Percentiles rank a stretch among this genome's conserved stretches.
Conservation (phyloP, 225 moss, liverwort and hornwort genomes). For the Lunularia cruciata region DNA sequence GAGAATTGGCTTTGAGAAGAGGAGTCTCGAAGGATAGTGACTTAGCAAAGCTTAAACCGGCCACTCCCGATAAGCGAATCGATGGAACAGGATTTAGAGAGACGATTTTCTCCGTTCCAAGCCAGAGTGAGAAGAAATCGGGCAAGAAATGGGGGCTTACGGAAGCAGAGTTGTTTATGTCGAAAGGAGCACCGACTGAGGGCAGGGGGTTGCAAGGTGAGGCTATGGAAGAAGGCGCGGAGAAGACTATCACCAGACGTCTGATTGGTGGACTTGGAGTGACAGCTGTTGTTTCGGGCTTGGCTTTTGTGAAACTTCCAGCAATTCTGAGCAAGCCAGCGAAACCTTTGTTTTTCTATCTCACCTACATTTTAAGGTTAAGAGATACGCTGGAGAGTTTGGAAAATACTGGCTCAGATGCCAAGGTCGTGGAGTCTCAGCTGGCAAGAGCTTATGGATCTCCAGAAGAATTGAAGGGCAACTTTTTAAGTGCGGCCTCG, state of each 20-base stretch:
- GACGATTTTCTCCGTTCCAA: conserved; percentile 85
- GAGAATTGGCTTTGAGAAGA: conserved; percentile 70
- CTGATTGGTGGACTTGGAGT: conserved; percentile 74
- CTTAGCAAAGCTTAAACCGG: conserved; percentile 76
- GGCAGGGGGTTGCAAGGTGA: conserved; percentile 73
- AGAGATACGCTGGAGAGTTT: conserved; percentile 54
- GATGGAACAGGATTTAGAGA: conserved; percentile 98
- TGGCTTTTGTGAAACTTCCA: conserved; percentile 87
- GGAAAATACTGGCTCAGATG: conserved; percentile 63
- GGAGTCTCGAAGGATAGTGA: conserved; percentile 48
- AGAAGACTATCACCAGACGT: conserved; percentile 59
- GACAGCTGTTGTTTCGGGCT: conserved; percentile 53
- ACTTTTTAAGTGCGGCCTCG: conserved; percentile 74
- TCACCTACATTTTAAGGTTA: conserved; percentile 72
- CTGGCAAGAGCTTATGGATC: conserved; percentile 53
- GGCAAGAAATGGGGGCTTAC: conserved; percentile 88
- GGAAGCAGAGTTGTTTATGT: conserved; percentile 90
- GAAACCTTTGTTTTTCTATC: conserved; percentile 87
- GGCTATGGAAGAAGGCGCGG: conserved; percentile 75
- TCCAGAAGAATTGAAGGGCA: conserved; percentile 59
- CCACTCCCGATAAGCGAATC: conserved; percentile 82
- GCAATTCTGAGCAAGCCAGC: conserved; percentile 61
- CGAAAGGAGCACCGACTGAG: conserved; percentile 96
- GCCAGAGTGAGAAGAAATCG: conserved; percentile 57
- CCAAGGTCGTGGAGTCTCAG: conserved; percentile 50